Evolutionary conservation across 1,284 basidiomycete species (phyloP).

Genomic region (Naganishia albida): DNA sequence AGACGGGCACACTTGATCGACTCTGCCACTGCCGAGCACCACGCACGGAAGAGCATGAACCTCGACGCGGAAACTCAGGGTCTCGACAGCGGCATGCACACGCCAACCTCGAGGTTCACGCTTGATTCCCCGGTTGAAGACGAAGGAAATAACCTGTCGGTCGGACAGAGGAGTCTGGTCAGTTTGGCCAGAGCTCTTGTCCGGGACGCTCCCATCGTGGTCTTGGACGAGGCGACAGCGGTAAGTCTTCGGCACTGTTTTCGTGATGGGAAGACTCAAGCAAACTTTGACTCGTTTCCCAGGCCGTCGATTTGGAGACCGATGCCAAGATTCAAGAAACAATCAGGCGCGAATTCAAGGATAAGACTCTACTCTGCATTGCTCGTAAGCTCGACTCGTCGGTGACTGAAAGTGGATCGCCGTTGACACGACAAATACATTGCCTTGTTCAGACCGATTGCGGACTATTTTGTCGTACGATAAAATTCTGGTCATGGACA

Average conservation of each 20-base stretch:
- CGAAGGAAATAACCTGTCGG: conserved; percentile 75
- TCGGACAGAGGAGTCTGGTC: conserved; percentile 67
- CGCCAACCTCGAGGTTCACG: conserved; percentile 46
- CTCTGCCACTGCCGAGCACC: conserved; percentile 34
- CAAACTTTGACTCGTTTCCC: neutral
- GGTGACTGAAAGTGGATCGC: neutral
- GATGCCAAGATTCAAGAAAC: conserved; percentile 71
- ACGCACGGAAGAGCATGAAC: conserved; percentile 38
- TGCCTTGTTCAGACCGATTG: conserved; percentile 57
- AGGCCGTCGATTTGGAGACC: conserved; percentile 64
- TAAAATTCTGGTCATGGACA: conserved; percentile 68
- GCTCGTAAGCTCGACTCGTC: conserved; percentile 55
- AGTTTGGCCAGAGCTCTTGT: conserved; percentile 71
- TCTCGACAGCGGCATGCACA: conserved; percentile 15
- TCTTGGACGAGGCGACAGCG: conserved; percentile 62
- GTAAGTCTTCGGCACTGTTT: conserved; percentile 33
- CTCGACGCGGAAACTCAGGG: conserved; percentile 17
- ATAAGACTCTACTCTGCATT: conserved; percentile 67
- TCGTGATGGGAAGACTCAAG: neutral
- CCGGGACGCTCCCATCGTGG: conserved; percentile 58
- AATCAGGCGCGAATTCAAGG: conserved; percentile 66
- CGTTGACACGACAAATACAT: neutral
- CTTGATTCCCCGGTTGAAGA: conserved; percentile 79
- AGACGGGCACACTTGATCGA: conserved; percentile 71
- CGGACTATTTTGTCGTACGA: conserved; percentile 80